These are phyloP conservation scores for Cutaneotrichosporon dermatis DNA, from an alignment of 1,284 basidiomycete species.

Conservation along the genomic window DNA sequence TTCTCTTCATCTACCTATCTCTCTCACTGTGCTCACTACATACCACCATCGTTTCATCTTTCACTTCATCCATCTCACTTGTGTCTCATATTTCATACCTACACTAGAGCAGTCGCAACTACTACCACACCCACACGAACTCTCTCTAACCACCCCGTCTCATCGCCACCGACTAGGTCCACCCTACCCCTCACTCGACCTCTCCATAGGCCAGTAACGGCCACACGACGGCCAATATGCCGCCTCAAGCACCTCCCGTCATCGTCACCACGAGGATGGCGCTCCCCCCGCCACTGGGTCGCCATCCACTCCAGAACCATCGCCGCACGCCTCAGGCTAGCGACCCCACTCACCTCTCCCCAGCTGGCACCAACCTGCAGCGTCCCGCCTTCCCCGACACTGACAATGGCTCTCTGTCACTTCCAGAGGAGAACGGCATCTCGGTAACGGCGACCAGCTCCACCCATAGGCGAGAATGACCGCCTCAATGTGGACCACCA, in stretches of 20 bases:
- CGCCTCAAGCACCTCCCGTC: constrained; percentile 25
- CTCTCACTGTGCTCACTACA: background rate
- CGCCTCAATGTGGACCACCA: constrained; percentile 16
- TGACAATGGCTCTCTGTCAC: constrained; percentile 38
- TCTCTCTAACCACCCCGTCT: background rate
- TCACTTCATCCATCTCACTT: background rate
- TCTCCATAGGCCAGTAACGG: background rate
- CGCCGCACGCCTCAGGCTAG: constrained; percentile 14
- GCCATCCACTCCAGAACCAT: constrained; percentile 12
- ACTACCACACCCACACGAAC: background rate
- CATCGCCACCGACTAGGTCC: background rate
- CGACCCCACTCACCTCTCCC: constrained; percentile 30
- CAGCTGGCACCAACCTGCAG: constrained; percentile 15
- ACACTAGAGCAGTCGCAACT: background rate
- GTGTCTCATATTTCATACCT: background rate
- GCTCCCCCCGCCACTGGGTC: constrained; percentile 8
- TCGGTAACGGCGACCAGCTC: constrained; percentile 57
- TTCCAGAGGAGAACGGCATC: constrained; percentile 32
- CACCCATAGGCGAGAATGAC: constrained; percentile 52
- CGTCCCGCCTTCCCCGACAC: constrained; percentile 40
- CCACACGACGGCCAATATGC: constrained; percentile 2
- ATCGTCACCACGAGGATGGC: constrained; percentile 42
- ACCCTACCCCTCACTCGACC: background rate
- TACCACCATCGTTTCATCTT: background rate
- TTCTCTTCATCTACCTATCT: background rate